Percentiles rank a stretch among this genome's conserved stretches.
Evolutionary conservation across 2,329 filamentous ascomycete genomes (phyloP).

Genomic region (Sporothrix brunneoviolacea): DNA sequence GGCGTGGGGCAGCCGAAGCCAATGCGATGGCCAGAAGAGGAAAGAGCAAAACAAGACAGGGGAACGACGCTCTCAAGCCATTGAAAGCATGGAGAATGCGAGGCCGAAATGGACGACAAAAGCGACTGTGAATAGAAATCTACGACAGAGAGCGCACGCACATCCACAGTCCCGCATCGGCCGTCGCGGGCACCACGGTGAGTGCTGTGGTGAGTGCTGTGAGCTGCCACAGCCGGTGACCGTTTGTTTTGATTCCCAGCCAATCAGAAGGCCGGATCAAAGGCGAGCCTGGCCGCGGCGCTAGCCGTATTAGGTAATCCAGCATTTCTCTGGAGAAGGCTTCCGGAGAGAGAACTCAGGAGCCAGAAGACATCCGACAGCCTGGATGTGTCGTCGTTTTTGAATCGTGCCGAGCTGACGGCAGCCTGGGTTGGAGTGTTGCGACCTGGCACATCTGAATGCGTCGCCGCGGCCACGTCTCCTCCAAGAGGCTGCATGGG

Average conservation of each 20-base stretch:
- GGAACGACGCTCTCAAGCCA: not conserved
- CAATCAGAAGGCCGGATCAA: constrained; percentile 10
- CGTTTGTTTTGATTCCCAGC: constrained; percentile 12
- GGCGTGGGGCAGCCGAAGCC: constrained; percentile 1
- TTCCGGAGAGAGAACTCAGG: not conserved
- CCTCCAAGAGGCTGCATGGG: too few relatives aligned
- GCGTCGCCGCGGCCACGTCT: too few relatives aligned
- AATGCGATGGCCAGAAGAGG: constrained; percentile 8
- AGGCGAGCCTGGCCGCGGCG: not conserved
- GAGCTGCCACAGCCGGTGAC: not conserved
- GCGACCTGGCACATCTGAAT: too few relatives aligned
- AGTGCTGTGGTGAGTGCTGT: too few relatives aligned
- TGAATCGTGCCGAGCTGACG: too few relatives aligned
- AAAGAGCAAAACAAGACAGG: constrained; percentile 12
- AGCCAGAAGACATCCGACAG: too few relatives aligned
- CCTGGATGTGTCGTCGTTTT: too few relatives aligned
- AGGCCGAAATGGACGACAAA: not conserved
- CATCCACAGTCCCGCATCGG: too few relatives aligned
- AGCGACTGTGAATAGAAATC: too few relatives aligned
- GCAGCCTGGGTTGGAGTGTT: too few relatives aligned
- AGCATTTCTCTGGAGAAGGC: not conserved
- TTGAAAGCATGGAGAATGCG: not conserved
- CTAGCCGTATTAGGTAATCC: not conserved
- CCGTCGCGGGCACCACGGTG: too few relatives aligned
- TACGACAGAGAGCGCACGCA: not conserved